Evolutionary conservation across 257 asterid species (phyloP).

Genomic region (Ilex aquifolium): DNA sequence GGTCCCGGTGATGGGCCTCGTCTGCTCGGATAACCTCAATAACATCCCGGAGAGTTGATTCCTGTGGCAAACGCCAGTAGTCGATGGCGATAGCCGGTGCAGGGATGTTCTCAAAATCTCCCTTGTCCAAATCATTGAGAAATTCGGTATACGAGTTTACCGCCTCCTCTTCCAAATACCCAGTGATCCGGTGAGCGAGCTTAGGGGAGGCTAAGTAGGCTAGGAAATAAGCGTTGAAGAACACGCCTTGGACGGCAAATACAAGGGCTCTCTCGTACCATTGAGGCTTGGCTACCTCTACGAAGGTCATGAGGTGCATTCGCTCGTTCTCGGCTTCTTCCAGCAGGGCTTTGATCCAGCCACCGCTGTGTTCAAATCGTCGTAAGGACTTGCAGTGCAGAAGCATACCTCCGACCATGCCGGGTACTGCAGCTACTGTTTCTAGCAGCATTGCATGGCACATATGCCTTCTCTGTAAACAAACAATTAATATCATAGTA

Average conservation of each 20-base stretch:
- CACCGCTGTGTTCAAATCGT: slow-evolving; percentile 66
- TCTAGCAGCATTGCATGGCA: slow-evolving; percentile 75
- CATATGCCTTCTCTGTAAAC: slow-evolving; percentile 50
- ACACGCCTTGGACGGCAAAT: slow-evolving; percentile 49
- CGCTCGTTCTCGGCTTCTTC: slow-evolving; percentile 73
- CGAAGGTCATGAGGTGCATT: slow-evolving; percentile 70
- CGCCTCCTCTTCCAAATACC: slow-evolving; percentile 68
- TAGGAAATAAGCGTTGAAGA: slow-evolving; percentile 51
- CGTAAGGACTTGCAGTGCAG: slow-evolving; percentile 58
- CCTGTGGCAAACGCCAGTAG: slow-evolving; percentile 49
- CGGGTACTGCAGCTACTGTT: slow-evolving; percentile 78
- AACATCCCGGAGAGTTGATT: slow-evolving; percentile 51
- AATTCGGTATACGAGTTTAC: slow-evolving; percentile 66
- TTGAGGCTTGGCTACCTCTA: slow-evolving; percentile 46
- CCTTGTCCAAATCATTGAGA: slow-evolving; percentile 46
- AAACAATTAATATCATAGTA: too few species aligned
- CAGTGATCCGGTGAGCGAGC: slow-evolving; percentile 49
- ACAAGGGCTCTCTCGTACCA: slow-evolving; percentile 61
- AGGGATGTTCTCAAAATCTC: slow-evolving; percentile 38
- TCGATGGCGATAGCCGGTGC: slow-evolving; percentile 73
- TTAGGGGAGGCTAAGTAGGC: slow-evolving; percentile 54
- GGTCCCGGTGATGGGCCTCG: slow-evolving; percentile 75
- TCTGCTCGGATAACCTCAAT: slow-evolving; percentile 61
- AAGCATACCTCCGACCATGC: slow-evolving; percentile 75
- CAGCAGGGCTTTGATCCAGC: slow-evolving; percentile 68